A percentile compares a stretch with the other conserved stretches of the same genome.
Conservation (phyloP, 331 rosid genomes). For the Quercus lobata region DNA sequence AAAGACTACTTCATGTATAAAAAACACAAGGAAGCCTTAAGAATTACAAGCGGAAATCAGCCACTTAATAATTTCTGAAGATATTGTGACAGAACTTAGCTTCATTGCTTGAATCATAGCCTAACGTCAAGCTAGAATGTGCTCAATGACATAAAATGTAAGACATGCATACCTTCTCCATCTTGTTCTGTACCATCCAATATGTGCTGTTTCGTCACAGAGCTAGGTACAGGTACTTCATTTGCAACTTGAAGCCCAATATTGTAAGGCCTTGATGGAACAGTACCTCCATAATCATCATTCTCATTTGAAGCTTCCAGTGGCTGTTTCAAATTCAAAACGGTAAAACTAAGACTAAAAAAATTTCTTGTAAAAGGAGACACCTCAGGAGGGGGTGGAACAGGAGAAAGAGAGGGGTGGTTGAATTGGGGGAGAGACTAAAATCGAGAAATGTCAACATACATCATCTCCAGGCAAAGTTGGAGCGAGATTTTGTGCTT, state of each 20-base stretch:
- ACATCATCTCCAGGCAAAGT: slow-evolving; percentile 55
- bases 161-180: slow-evolving; percentile 56
- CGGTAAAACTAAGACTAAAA: slow-evolving; percentile 5
- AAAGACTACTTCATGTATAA: no score
- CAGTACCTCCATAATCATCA: slow-evolving; percentile 83
- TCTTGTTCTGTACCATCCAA: slow-evolving; percentile 35
- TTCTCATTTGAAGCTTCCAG: slow-evolving; percentile 41
- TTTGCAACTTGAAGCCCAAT: slow-evolving; percentile 38
- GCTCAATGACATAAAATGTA: slow-evolving; percentile 16
- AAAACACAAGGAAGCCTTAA: no score
- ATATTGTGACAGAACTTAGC: neutral
- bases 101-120: neutral
- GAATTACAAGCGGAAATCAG: neutral
- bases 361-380: neutral
- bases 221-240: slow-evolving; percentile 38
- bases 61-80: neutral
- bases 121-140: slow-evolving; percentile 3
- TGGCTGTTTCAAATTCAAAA: slow-evolving; percentile 46
- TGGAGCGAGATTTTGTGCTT: slow-evolving; percentile 59
- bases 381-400: neutral
- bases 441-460: slow-evolving; percentile 18
- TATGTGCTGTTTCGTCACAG: slow-evolving; percentile 41
- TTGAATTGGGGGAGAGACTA: neutral
- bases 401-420: neutral
- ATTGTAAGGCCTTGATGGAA: slow-evolving; percentile 67